Base-by-base conservation (phyloP, 1,139 yeast genomes). In the Pichia sp. region DNA sequence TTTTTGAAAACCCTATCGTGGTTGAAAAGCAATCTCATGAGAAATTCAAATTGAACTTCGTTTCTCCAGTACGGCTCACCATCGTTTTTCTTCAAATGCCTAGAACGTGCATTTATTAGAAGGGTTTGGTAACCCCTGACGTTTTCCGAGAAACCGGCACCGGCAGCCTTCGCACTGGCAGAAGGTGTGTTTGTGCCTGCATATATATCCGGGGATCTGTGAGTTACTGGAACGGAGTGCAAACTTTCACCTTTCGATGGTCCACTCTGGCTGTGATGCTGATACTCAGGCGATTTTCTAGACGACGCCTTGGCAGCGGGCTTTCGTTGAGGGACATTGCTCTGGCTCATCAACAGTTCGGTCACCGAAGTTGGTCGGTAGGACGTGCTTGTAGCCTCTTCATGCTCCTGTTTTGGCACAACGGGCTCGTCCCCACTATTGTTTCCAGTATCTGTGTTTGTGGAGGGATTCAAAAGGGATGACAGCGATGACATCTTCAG, bases 31-130 rank as follows among this genome's bases (percentile, higher is more conserved):
- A 93, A 70, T 31, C 76, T 74, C 50, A 76, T 75, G 55, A 93
- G 72, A 63, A 92, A 88, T 62, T 87, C 93, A 68, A 85, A 88
- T 67, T 92, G 97, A 55, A 93, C 85, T 65, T 93, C 98, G 57
- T 75, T 80, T 51, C 98, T 77, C 87, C 95, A 87, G 59, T 92
- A 82, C 16, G 96, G 96, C 64, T 88, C 96, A 4, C 98, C 97
- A 66, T 93, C 98, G 16, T 83, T 78, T 67, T 92, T 92, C 69
- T 92, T 93, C 63, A 93, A 73, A 67, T 88, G 96, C 50, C 87
- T 76, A 29, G 80, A 72, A 54, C 81, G 75, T 11, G 82, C 61
- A 50, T 66, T 67, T 11, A 66, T 61, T 47, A 65, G 47, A 16
- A 63, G 49, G 1, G 68, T 61, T 50, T 63, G 68, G 44, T 66